These are phyloP conservation scores for Luzula sylvatica DNA, from an alignment of 176 grass and related monocot species.

Conservation along the genomic window DNA sequence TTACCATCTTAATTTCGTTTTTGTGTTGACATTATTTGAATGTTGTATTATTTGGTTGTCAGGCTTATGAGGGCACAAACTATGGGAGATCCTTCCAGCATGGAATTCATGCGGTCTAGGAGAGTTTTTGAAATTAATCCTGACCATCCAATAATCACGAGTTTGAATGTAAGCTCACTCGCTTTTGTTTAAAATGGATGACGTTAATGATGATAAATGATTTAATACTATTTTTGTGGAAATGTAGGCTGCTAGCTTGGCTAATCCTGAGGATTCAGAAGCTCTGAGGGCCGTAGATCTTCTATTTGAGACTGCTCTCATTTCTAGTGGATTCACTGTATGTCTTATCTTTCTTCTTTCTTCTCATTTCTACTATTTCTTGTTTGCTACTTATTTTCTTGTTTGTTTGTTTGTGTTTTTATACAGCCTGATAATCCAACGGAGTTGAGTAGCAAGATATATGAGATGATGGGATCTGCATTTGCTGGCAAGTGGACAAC, in stretches of 20 bases:
- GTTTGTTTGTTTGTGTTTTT: not conserved
- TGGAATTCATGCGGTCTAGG: slow-evolving; percentile 92
- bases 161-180: slow-evolving; percentile 58
- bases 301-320: slow-evolving; percentile 89
- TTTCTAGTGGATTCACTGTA: slow-evolving; percentile 91
- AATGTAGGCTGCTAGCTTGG: slow-evolving; percentile 59
- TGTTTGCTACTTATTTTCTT: not conserved
- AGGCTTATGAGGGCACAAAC: slow-evolving; percentile 94
- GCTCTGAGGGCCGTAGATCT: slow-evolving; percentile 70
- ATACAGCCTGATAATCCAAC: slow-evolving; percentile 73
- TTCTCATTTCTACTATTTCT: not conserved
- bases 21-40: not conserved
- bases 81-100: slow-evolving; percentile 51
- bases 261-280: slow-evolving; percentile 63
- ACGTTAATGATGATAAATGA: too few relatives aligned
- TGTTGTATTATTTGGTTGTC: slow-evolving; percentile 2
- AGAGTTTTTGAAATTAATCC: slow-evolving; percentile 99
- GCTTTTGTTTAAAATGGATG: not conserved
- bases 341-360: slow-evolving; percentile 17
- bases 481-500: slow-evolving; percentile 46
- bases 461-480: slow-evolving; percentile 74
- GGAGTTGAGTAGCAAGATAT: slow-evolving; percentile 74
- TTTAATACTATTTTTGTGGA: not conserved
- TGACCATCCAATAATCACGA: slow-evolving; percentile 75
- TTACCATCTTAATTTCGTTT: too few relatives aligned